Conservation (phyloP, 2,329 filamentous ascomycete species). For the Sclerotiophoma versabilis region DNA sequence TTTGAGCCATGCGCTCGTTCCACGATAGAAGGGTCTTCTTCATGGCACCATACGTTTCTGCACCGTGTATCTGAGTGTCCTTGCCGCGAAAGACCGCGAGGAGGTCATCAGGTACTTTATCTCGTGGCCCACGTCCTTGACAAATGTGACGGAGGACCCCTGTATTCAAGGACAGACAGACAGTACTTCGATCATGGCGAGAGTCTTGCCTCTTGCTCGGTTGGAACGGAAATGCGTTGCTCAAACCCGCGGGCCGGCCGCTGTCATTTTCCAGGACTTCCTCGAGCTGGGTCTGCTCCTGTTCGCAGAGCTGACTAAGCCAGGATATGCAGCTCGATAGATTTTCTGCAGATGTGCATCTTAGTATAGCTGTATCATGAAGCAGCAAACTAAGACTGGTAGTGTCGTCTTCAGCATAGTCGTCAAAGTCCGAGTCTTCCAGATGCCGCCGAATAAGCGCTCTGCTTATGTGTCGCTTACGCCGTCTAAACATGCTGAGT, state of each 20-base stretch:
- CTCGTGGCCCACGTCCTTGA: not conserved
- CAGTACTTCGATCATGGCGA: not conserved
- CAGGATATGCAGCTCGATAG: slow-evolving; percentile 6
- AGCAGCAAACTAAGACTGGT: not conserved
- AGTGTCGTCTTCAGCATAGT: not conserved
- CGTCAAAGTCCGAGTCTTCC: not conserved
- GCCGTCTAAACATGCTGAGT: not conserved
- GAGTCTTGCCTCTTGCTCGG: not conserved
- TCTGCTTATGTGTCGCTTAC: not conserved
- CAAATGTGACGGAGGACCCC: not conserved
- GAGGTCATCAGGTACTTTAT: slow-evolving; percentile 17
- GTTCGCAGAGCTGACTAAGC: slow-evolving; percentile 16
- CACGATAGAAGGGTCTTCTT: not conserved
- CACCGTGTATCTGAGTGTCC: no score
- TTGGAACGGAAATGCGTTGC: not conserved
- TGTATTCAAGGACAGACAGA: not conserved
- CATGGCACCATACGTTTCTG: not conserved
- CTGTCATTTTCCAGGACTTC: slow-evolving; percentile 1
- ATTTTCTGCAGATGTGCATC: not conserved
- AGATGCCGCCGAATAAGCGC: not conserved
- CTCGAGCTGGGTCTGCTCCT: slow-evolving; percentile 15
- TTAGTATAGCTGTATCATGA: not conserved
- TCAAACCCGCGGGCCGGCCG: not conserved
- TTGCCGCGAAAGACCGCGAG: slow-evolving; percentile 14
- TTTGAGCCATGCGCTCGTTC: not conserved